phyloP scores from a whole-genome alignment of 2,329 filamentous ascomycete species.

The Scolecobasidium constrictum region DNA sequence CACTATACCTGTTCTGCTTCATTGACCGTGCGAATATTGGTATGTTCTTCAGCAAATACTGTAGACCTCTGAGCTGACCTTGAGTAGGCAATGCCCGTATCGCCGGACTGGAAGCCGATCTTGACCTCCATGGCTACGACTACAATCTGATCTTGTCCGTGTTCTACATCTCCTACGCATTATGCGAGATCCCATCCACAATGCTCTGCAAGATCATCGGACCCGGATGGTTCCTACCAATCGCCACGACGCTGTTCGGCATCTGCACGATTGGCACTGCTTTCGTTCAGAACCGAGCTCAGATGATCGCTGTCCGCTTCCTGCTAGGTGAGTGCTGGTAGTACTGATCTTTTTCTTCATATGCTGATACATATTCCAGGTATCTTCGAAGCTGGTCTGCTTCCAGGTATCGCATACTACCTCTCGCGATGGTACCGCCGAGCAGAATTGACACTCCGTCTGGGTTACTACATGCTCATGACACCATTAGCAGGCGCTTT shows the following conservation, averaged over 20 bases:
- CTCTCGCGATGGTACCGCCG: conserved; percentile 62
- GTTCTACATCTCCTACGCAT: conserved; percentile 63
- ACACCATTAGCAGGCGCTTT: conserved; percentile 60
- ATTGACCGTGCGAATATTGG: conserved; percentile 66
- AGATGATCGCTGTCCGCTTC: conserved; percentile 52
- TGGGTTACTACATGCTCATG: conserved; percentile 60
- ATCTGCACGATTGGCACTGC: conserved; percentile 53
- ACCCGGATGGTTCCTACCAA: conserved; percentile 60
- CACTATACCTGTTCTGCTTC: conserved; percentile 64
- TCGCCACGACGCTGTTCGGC: conserved; percentile 45
- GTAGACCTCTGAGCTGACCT: too few species aligned
- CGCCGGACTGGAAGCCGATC: conserved; percentile 52
- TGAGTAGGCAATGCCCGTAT: conserved; percentile 60
- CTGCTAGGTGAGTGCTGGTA: too few species aligned
- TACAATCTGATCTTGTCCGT: conserved; percentile 58
- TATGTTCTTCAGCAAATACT: too few species aligned
- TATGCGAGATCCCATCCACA: conserved; percentile 61
- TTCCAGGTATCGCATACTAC: conserved; percentile 66
- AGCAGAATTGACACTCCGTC: conserved; percentile 54
- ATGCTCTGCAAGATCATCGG: conserved; percentile 60
- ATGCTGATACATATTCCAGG: conserved; percentile 15
- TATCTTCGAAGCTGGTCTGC: conserved; percentile 61
- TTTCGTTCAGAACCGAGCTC: conserved; percentile 49
- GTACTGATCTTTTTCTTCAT: conserved; percentile 36
- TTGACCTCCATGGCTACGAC: conserved; percentile 49